Evolutionary conservation across 192 early-diverging fungal species (phyloP).

Genomic region (Thamnidium elegans): DNA sequence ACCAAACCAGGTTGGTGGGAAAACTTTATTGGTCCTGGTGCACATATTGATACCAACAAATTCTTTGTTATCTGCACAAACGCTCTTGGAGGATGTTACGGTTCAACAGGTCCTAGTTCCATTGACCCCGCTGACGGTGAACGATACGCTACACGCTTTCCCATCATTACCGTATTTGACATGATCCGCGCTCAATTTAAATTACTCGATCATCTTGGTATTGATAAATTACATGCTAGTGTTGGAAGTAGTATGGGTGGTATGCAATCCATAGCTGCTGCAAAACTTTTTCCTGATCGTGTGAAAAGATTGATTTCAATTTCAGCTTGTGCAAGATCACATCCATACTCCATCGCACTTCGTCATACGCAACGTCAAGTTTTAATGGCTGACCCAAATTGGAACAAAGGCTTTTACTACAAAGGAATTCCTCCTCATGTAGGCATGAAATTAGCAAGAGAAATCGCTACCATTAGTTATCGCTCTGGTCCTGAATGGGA

Average conservation of each 20-base stretch:
- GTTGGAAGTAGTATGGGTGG: slow-evolving; percentile 96
- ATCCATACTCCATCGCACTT: slow-evolving; percentile 95
- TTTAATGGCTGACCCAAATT: slow-evolving; percentile 93
- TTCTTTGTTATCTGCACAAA: slow-evolving; percentile 97
- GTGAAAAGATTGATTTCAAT: slow-evolving; percentile 80
- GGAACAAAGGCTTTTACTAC: slow-evolving; percentile 94
- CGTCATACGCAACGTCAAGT: slow-evolving; percentile 91
- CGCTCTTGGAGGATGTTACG: slow-evolving; percentile 95
- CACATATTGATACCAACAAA: slow-evolving; percentile 87
- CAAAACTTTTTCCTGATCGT: slow-evolving; percentile 78
- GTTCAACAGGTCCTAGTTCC: slow-evolving; percentile 86
- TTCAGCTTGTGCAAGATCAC: slow-evolving; percentile 89
- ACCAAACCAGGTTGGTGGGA: slow-evolving; percentile 93
- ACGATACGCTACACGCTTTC: slow-evolving; percentile 88
- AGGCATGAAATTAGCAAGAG: slow-evolving; percentile 92
- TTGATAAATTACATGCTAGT: slow-evolving; percentile 79
- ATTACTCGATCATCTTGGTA: slow-evolving; percentile 75
- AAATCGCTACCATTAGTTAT: slow-evolving; percentile 92
- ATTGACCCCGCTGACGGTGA: slow-evolving; percentile 73
- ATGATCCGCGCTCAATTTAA: slow-evolving; percentile 95
- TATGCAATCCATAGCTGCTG: slow-evolving; percentile 89
- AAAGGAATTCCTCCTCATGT: slow-evolving; percentile 81
- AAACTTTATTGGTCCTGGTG: slow-evolving; percentile 92
- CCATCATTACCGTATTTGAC: slow-evolving; percentile 89
- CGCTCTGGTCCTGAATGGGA: slow-evolving; percentile 99